Evolutionary conservation across 192 early-diverging fungal species (phyloP).

Genomic region (Rhizophagus prolifer): DNA sequence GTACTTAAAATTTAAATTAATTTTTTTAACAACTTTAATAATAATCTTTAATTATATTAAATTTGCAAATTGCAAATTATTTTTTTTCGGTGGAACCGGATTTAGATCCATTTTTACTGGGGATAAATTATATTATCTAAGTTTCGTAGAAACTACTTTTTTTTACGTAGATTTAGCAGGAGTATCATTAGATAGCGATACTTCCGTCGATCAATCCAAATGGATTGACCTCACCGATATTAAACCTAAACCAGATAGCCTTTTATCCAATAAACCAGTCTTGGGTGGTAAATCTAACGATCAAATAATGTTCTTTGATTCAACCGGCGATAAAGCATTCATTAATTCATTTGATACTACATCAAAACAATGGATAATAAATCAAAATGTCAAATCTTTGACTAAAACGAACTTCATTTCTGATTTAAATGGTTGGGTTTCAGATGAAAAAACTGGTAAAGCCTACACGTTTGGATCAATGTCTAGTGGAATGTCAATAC

Average conservation of each 20-base stretch:
- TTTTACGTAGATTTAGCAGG: not conserved
- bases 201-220: not conserved
- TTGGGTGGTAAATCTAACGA: not conserved
- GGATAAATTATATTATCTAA: not conserved
- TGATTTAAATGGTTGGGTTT: not conserved
- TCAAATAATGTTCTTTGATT: not conserved
- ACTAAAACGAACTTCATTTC: not conserved
- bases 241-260: not conserved
- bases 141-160: not conserved
- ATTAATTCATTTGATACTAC: not conserved
- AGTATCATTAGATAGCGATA: not conserved
- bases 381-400: not conserved
- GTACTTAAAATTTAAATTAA: not conserved
- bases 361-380: not conserved
- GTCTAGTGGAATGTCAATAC: not conserved
- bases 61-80: not conserved
- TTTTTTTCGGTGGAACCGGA: not conserved
- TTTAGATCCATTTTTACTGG: not conserved
- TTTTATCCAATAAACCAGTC: not conserved
- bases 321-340: too few relatives aligned
- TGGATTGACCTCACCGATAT: not conserved
- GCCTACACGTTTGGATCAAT: not conserved
- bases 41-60: not conserved
- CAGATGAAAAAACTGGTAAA: not conserved
- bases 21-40: not conserved